Conservation (phyloP, 345 rosid genomes). For the Brassica rapa region DNA sequence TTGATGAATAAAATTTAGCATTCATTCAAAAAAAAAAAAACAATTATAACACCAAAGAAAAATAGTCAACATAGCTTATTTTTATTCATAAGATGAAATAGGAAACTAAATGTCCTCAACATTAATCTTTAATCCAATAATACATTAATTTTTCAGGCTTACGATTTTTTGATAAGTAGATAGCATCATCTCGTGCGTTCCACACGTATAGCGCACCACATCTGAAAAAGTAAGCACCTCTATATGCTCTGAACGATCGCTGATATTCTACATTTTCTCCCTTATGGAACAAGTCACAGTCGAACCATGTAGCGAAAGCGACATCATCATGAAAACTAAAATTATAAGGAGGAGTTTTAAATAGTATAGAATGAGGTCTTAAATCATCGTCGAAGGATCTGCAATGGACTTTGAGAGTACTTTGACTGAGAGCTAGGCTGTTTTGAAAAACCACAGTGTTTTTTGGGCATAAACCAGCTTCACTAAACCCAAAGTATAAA, state of each 20-base stretch:
- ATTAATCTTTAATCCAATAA: constrained; percentile 1
- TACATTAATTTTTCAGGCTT: not conserved
- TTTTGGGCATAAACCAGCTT: not conserved
- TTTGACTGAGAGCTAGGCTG: not conserved
- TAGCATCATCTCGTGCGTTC: constrained; percentile 13
- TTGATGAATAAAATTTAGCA: too few relatives aligned
- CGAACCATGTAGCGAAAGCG: not conserved
- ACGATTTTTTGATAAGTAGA: not conserved
- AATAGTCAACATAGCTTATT: not conserved
- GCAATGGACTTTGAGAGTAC: constrained; percentile 13
- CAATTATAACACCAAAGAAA: not conserved
- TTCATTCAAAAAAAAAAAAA: too few relatives aligned
- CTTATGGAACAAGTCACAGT: not conserved
- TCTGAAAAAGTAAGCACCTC: not conserved
- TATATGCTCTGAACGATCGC: not conserved
- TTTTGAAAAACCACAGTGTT: not conserved
- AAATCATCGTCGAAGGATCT: not conserved
- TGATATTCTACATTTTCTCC: constrained; percentile 6
- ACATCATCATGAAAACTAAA: constrained; percentile 16
- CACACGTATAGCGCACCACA: not conserved
- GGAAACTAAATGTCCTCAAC: not conserved
- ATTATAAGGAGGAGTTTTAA: not conserved
- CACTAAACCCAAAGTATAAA: not conserved
- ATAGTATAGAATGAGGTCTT: not conserved
- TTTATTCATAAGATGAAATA: not conserved